These are phyloP conservation scores for Pseudocercospora vitis DNA, from an alignment of 2,329 filamentous ascomycete genomes.

Conservation along the genomic window DNA sequence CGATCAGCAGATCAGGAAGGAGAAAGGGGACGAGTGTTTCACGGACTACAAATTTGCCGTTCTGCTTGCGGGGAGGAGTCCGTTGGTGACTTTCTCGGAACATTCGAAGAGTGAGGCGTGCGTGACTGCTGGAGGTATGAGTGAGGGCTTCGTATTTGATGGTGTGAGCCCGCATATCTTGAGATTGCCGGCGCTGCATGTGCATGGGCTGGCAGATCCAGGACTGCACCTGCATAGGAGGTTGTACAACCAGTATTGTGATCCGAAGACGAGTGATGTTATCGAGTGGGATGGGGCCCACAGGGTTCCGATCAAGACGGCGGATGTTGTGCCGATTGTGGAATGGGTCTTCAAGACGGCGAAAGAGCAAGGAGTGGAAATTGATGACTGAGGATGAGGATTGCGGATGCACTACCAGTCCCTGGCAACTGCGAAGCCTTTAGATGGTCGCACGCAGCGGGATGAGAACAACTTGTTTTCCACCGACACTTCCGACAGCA, in stretches of 20 bases:
- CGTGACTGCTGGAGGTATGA: conserved; percentile 45
- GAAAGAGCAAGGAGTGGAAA: conserved; percentile 47
- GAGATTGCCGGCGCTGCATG: conserved; percentile 63
- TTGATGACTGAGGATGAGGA: conserved; percentile 9
- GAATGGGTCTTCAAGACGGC: conserved; percentile 55
- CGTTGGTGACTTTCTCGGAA: conserved; percentile 56
- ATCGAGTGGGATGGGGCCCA: conserved; percentile 75
- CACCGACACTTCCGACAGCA: no score
- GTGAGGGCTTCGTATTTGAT: conserved; percentile 47
- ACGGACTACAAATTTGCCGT: conserved; percentile 61
- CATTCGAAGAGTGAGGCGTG: conserved; percentile 40
- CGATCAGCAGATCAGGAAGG: conserved; percentile 59
- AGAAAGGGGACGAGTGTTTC: conserved; percentile 40
- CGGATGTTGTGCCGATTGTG: conserved; percentile 62
- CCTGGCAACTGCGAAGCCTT: no score
- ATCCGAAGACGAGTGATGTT: conserved; percentile 53
- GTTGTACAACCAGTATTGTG: conserved; percentile 61
- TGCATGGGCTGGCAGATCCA: conserved; percentile 63
- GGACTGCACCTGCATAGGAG: conserved; percentile 60
- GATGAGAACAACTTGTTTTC: no score
- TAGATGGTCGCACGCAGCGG: no score
- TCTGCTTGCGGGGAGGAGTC: conserved; percentile 61
- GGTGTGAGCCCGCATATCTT: conserved; percentile 52
- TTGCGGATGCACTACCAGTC: background rate
- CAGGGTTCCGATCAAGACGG: conserved; percentile 66